A percentile compares a stretch with the other conserved stretches of the same genome.
Conservation (phyloP, 495 filamentous ascomycete species). For the Annulohypoxylon bovei region DNA sequence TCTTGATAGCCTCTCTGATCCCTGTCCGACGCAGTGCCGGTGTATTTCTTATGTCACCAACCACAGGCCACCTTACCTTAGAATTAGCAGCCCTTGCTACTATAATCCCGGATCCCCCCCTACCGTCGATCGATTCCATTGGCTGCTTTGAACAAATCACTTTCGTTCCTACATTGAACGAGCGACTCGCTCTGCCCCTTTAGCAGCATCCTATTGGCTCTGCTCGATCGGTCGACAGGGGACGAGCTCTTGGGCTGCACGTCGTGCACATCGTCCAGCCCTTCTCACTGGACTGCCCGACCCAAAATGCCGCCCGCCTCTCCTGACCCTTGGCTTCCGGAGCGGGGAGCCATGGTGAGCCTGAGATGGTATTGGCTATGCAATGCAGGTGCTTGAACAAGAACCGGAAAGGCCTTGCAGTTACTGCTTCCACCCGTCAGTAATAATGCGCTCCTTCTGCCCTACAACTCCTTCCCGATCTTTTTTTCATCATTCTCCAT, state of each 20-base stretch:
- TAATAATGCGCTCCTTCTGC: conserved; percentile 40
- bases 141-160: conserved; percentile 37
- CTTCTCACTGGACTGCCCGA: conserved; percentile 43
- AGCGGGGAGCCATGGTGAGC: conserved; percentile 43
- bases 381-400: conserved; percentile 34
- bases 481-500: conserved; percentile 14
- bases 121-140: conserved; percentile 33
- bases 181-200: conserved; percentile 40
- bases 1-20: conserved; percentile 17
- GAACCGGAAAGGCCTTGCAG: conserved; percentile 4
- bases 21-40: conserved; percentile 36
- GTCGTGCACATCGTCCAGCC: conserved; percentile 45
- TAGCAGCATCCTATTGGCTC: conserved; percentile 39
- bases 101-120: conserved; percentile 16
- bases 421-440: conserved; percentile 23
- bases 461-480: conserved; percentile 20
- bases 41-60: conserved; percentile 26
- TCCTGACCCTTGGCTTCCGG: conserved; percentile 34
- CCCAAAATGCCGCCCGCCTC: conserved; percentile 44
- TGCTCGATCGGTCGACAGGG: conserved; percentile 32
- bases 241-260: conserved; percentile 34
- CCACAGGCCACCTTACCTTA: conserved; percentile 14
- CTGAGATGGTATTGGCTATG: conserved; percentile 35
- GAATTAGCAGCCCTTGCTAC: conserved; percentile 17
- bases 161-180: conserved; percentile 24